Conservation (phyloP, 192 early-diverging fungal genomes). For the Umbelopsis isabellina region DNA sequence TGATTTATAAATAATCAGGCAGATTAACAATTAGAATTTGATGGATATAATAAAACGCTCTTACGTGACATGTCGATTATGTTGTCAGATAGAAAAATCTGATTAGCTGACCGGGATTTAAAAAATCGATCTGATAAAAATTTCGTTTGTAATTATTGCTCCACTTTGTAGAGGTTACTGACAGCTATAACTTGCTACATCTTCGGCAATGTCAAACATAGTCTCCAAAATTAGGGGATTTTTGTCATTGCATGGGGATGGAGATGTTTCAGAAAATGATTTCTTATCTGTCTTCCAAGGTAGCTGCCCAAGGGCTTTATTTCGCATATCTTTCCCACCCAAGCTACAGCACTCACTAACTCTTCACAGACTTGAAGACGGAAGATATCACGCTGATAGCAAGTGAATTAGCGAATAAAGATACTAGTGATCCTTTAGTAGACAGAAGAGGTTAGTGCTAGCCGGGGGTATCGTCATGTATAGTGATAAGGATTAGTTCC, state of each 20-base stretch:
- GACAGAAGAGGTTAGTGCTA: background rate
- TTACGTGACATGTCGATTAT: too few relatives aligned
- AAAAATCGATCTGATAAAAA: conserved; percentile 20
- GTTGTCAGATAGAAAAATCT: background rate
- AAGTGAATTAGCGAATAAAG: background rate
- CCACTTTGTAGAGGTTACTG: background rate
- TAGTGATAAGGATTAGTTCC: too few relatives aligned
- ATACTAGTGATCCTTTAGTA: background rate
- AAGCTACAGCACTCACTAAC: background rate
- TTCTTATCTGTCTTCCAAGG: too few relatives aligned
- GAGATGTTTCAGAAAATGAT: background rate
- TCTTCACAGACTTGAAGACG: background rate
- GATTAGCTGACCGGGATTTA: background rate
- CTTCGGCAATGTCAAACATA: conserved; percentile 15
- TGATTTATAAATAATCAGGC: too few relatives aligned
- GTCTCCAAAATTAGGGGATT: background rate
- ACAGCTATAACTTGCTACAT: conserved; percentile 3
- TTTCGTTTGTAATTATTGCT: background rate
- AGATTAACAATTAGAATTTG: too few relatives aligned
- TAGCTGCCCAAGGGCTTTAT: background rate
- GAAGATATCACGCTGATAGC: background rate
- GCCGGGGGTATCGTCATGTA: background rate
- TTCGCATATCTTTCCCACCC: background rate
- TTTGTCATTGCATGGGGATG: background rate
- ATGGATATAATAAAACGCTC: too few relatives aligned